Conservation (phyloP, 2,329 filamentous ascomycete genomes). For the Neopestalotiopsis rosae region DNA sequence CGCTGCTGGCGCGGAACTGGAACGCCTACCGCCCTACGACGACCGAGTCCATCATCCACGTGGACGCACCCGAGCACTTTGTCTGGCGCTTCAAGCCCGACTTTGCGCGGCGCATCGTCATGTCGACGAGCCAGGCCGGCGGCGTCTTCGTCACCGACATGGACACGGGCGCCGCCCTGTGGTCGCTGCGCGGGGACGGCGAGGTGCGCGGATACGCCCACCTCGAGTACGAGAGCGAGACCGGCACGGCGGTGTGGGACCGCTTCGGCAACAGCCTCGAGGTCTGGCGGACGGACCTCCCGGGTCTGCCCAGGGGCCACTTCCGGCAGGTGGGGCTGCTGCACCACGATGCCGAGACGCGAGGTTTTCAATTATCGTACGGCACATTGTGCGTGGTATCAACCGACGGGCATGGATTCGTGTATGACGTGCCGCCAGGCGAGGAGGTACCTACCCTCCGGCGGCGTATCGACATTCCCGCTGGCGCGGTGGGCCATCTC, state of each 20-base stretch:
- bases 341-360: constrained; percentile 46
- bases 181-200: constrained; percentile 32
- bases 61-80: constrained; percentile 44
- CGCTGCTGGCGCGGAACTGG: constrained; percentile 45
- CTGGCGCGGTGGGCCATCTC: constrained; percentile 48
- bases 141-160: constrained; percentile 51
- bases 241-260: constrained; percentile 45
- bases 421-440: constrained; percentile 43
- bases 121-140: constrained; percentile 50
- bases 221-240: constrained; percentile 52
- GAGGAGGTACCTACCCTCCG: constrained; percentile 38
- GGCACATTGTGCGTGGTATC: constrained; percentile 51
- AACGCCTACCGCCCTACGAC: constrained; percentile 35
- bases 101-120: constrained; percentile 49
- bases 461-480: constrained; percentile 43
- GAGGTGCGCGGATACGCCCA: constrained; percentile 49
- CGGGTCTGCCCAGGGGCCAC: constrained; percentile 39
- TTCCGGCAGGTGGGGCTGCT: constrained; percentile 46
- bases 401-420: constrained; percentile 46
- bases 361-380: constrained; percentile 50
- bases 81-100: constrained; percentile 52
- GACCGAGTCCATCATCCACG: constrained; percentile 41
- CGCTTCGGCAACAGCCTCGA: constrained; percentile 48
- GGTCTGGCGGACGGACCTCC: constrained; percentile 46
- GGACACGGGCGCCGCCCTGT: constrained; percentile 46